Conservation (phyloP, 2,329 filamentous ascomycete species). For the Monilinia polystroma region DNA sequence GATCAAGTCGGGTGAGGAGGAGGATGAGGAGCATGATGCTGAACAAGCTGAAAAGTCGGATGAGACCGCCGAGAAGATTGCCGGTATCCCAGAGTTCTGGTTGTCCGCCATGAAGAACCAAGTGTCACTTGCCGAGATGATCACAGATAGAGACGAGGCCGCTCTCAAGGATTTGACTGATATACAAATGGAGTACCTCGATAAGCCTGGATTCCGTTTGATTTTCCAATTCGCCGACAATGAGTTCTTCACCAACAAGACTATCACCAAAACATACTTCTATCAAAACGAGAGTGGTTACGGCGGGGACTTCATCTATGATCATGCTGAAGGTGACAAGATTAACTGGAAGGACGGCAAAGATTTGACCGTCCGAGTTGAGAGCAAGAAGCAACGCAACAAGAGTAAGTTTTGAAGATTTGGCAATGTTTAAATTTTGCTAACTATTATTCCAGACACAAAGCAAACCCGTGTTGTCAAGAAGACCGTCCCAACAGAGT, state of each 20-base stretch:
- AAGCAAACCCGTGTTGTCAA: constrained; percentile 99
- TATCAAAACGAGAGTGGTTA: constrained; percentile 99
- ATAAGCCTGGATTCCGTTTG: constrained; percentile 95
- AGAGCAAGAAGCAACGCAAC: constrained; percentile 99
- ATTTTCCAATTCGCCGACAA: constrained; percentile 97
- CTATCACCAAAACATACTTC: constrained; percentile 95
- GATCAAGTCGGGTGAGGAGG: constrained; percentile 80
- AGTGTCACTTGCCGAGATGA: constrained; percentile 94
- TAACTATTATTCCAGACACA: constrained; percentile 63
- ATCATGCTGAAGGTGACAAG: constrained; percentile 96
- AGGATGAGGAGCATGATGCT: constrained; percentile 58
- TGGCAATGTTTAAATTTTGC: neutral
- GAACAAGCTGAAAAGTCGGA: constrained; percentile 50
- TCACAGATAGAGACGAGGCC: constrained; percentile 94
- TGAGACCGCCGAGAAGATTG: constrained; percentile 52
- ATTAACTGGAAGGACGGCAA: constrained; percentile 94
- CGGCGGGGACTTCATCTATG: constrained; percentile 98
- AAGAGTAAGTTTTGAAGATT: constrained; percentile 70
- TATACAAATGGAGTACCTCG: constrained; percentile 98
- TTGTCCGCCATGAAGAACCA: constrained; percentile 99
- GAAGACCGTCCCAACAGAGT: constrained; percentile 98
- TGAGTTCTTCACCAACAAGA: constrained; percentile 97
- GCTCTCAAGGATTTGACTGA: constrained; percentile 88
- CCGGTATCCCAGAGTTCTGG: constrained; percentile 98
- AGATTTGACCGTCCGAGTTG: constrained; percentile 89